A percentile compares a stretch with the other conserved stretches of the same genome.
phyloP scores from a whole-genome alignment of 73 alveolate genomes.

The Paraurostyla sp. region DNA sequence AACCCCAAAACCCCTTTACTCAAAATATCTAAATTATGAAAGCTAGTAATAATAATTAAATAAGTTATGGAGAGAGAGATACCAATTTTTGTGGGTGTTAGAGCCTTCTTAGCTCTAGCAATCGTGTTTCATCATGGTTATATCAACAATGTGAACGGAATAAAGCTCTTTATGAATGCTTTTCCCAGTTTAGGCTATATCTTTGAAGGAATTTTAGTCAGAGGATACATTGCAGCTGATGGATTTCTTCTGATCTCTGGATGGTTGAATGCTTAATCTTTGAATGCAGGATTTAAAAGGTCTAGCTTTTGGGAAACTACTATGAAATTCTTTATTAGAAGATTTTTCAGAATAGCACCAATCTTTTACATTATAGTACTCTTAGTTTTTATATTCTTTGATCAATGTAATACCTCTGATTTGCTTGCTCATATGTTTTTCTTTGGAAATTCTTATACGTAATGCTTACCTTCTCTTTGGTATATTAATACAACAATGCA shows the following conservation, averaged over 20 bases:
- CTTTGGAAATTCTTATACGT: neutral
- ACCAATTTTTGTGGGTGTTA: neutral
- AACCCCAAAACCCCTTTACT: too few species aligned
- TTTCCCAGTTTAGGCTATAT: neutral
- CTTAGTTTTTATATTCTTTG: neutral
- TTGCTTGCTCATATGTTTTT: neutral
- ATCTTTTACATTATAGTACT: neutral
- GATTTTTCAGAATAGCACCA: conserved; percentile 21
- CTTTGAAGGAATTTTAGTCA: neutral
- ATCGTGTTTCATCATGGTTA: conserved; percentile 5
- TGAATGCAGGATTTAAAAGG: neutral
- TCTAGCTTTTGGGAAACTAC: neutral
- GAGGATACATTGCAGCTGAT: conserved; percentile 39
- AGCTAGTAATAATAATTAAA: too few species aligned
- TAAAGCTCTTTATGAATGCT: neutral
- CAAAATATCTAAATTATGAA: too few species aligned
- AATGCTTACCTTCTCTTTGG: neutral
- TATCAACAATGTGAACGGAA: neutral
- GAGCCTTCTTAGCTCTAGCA: neutral
- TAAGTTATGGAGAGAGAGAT: conserved; percentile 35
- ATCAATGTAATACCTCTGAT: neutral
- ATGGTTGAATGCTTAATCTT: conserved; percentile 16
- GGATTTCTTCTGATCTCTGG: conserved; percentile 16
- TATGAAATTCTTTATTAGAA: neutral
- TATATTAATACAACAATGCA: neutral